Evolutionary conservation across 805 yeast species (phyloP).

Genomic region (Nakazawaea siamensis): DNA sequence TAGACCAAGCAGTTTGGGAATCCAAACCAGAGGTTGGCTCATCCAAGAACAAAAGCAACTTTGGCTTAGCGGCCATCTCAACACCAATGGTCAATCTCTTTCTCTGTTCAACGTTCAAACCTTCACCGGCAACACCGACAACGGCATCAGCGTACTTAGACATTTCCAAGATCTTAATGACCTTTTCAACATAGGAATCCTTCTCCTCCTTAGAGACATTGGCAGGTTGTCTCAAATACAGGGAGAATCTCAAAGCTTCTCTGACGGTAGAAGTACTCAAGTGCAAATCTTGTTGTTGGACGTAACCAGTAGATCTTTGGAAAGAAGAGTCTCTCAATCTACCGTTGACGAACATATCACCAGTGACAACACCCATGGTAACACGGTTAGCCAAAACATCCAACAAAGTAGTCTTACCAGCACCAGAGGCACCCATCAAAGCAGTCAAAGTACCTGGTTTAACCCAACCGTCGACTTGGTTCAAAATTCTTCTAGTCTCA

Average conservation of each 20-base stretch:
- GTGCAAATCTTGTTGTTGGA: slow-evolving; percentile 76
- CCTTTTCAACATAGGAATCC: slow-evolving; percentile 58
- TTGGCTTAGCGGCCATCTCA: slow-evolving; percentile 63
- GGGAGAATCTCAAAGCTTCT: slow-evolving; percentile 67
- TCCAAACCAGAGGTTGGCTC: slow-evolving; percentile 74
- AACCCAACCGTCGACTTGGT: slow-evolving; percentile 60
- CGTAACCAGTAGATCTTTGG: slow-evolving; percentile 74
- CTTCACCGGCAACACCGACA: slow-evolving; percentile 71
- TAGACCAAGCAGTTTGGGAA: slow-evolving; percentile 65
- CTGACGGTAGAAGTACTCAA: slow-evolving; percentile 62
- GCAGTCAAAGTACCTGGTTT: slow-evolving; percentile 80
- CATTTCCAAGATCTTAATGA: slow-evolving; percentile 64
- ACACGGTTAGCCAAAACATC: slow-evolving; percentile 68
- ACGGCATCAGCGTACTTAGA: slow-evolving; percentile 65
- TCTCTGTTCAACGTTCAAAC: slow-evolving; percentile 61
- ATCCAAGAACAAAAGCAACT: slow-evolving; percentile 53
- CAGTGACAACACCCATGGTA: slow-evolving; percentile 61
- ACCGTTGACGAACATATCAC: slow-evolving; percentile 69
- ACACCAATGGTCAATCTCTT: slow-evolving; percentile 66
- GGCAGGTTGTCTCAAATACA: slow-evolving; percentile 63
- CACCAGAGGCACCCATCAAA: slow-evolving; percentile 82
- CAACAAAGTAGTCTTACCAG: slow-evolving; percentile 74
- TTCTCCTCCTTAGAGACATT: slow-evolving; percentile 49
- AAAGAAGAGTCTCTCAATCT: slow-evolving; percentile 54
- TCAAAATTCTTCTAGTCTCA: slow-evolving; percentile 32